A percentile compares a stretch with the other conserved stretches of the same genome.
These are phyloP conservation scores for Moricandia moricandioides DNA, from an alignment of 345 rosid genomes.

Conservation along the genomic window DNA sequence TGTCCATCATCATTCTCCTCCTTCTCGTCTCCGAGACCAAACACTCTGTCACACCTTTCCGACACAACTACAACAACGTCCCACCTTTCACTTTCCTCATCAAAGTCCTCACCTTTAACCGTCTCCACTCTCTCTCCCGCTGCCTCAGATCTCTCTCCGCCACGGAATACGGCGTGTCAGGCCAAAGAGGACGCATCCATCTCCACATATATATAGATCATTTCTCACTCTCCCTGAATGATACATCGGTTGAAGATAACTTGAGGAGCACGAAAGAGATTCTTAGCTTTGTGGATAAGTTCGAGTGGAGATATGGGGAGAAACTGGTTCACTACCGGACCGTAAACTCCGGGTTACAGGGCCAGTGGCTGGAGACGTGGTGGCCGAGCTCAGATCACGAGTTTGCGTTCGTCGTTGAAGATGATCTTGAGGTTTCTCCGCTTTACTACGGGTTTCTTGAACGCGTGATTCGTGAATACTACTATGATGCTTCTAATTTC, in stretches of 20 bases:
- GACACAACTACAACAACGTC: not conserved
- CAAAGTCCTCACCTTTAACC: constrained; percentile 81
- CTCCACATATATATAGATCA: constrained; percentile 86
- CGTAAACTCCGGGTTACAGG: constrained; percentile 70
- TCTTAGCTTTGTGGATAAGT: constrained; percentile 64
- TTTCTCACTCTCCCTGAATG: constrained; percentile 37
- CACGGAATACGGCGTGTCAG: constrained; percentile 68
- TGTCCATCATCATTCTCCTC: not conserved
- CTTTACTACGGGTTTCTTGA: constrained; percentile 59
- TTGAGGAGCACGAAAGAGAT: constrained; percentile 46
- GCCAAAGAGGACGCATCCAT: constrained; percentile 58
- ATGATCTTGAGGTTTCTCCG: constrained; percentile 91
- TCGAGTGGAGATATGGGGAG: constrained; percentile 71
- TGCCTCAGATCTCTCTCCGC: constrained; percentile 80
- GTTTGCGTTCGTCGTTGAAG: constrained; percentile 88
- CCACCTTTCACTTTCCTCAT: constrained; percentile 58
- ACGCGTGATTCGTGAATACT: constrained; percentile 52
- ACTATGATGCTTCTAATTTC: constrained; percentile 52
- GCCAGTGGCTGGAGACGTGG: constrained; percentile 98
- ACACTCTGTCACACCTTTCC: not conserved
- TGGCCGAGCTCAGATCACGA: constrained; percentile 91
- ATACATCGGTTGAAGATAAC: constrained; percentile 31
- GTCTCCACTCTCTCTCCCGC: constrained; percentile 80
- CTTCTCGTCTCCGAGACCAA: not conserved
- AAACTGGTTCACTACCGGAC: constrained; percentile 87